Percentiles rank a stretch among this genome's conserved stretches.
phyloP scores from a whole-genome alignment of 768 basidiomycete genomes.

The Fibroporia radiculosa region DNA sequence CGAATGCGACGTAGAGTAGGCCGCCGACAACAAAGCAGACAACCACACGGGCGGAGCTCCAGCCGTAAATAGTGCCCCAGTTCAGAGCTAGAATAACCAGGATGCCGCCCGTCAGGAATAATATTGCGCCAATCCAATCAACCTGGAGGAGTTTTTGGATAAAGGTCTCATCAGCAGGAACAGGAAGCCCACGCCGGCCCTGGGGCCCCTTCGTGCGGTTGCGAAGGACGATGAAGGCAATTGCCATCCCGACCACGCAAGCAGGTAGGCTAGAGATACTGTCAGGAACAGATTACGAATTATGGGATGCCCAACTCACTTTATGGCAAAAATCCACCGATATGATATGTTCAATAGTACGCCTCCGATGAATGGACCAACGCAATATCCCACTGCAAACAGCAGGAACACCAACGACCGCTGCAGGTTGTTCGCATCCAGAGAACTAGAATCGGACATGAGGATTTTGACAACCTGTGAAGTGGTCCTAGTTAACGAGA shows the following conservation, averaged over 20 bases:
- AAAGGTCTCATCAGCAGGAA: conserved; percentile 11
- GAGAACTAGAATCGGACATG: conserved; percentile 34
- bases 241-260: conserved; percentile 25
- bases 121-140: conserved; percentile 39
- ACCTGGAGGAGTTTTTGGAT: conserved; percentile 26
- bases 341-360: conserved; percentile 32
- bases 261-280: conserved; percentile 36
- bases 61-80: conserved; percentile 38
- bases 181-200: conserved; percentile 10
- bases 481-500: neutral
- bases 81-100: conserved; percentile 43
- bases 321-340: conserved; percentile 51
- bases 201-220: conserved; percentile 20
- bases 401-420: conserved; percentile 33
- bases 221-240: conserved; percentile 36
- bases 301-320: too few species aligned
- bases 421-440: conserved; percentile 37
- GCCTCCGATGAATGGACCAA: conserved; percentile 41
- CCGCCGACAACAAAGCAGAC: conserved; percentile 38
- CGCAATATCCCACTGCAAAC: conserved; percentile 33
- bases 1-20: conserved; percentile 31
- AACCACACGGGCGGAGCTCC: conserved; percentile 38
- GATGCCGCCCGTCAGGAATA: conserved; percentile 38
- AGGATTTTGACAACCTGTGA: conserved; percentile 34
- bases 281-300: neutral